Percentiles rank a stretch among this genome's conserved stretches.
phyloP scores from a whole-genome alignment of 768 basidiomycete species.

The Boletus reticulatus region DNA sequence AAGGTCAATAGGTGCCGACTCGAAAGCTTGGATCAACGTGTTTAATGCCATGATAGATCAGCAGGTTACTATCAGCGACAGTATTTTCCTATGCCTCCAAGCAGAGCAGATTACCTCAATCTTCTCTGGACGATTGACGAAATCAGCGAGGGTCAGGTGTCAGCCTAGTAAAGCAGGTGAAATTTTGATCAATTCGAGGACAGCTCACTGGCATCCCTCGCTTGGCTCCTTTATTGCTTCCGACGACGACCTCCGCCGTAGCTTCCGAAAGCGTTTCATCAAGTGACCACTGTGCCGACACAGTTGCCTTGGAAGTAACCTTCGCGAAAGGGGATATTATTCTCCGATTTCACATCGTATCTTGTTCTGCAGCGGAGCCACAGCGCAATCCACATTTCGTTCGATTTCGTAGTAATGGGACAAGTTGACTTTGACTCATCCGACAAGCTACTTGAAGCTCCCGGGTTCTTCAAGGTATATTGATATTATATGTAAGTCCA shows the following conservation, averaged over 20 bases:
- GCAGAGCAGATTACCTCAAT: conserved; percentile 58
- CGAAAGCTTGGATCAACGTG: conserved; percentile 38
- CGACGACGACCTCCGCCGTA: conserved; percentile 19
- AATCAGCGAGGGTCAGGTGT: conserved; percentile 58
- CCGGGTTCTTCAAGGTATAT: conserved; percentile 51
- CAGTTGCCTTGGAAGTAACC: conserved; percentile 49
- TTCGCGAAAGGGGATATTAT: conserved; percentile 57
- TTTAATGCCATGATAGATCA: conserved; percentile 57
- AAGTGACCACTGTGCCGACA: too few species aligned
- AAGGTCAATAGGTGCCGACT: conserved; percentile 46
- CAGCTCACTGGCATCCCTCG: conserved; percentile 43
- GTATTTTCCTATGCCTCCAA: conserved; percentile 58
- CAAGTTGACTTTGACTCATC: conserved; percentile 57
- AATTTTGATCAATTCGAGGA: conserved; percentile 56
- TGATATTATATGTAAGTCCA: conserved; percentile 72
- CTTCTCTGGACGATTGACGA: conserved; percentile 67
- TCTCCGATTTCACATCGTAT: conserved; percentile 50
- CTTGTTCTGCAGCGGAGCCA: conserved; percentile 61
- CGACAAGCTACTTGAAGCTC: conserved; percentile 57
- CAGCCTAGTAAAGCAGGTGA: conserved; percentile 43
- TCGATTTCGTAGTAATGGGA: conserved; percentile 59
- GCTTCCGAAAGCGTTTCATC: conserved; percentile 50
- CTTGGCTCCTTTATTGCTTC: conserved; percentile 43
- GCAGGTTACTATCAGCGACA: conserved; percentile 60
- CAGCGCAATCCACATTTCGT: conserved; percentile 64